A percentile compares a stretch with the other conserved stretches of the same genome.
Evolutionary conservation across 1,284 basidiomycete species (phyloP).

Genomic region (Schizopora paradoxa): DNA sequence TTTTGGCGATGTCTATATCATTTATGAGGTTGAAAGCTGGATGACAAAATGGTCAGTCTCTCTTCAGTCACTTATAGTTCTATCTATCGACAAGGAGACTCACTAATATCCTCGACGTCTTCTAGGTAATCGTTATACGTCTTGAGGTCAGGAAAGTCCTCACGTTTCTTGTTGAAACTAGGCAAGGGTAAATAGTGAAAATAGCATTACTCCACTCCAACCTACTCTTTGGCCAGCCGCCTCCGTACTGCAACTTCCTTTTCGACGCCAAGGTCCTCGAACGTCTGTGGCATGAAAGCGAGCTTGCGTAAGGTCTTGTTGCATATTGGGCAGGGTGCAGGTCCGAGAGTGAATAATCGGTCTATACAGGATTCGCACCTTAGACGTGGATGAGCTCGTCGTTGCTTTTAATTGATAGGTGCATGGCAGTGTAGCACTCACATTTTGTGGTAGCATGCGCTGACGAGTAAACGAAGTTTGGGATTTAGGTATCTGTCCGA

Average conservation of each 20-base stretch:
- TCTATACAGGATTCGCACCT: constrained; percentile 99
- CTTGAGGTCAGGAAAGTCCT: constrained; percentile 81
- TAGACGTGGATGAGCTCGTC: constrained; percentile 17
- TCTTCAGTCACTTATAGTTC: not conserved
- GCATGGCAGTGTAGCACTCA: constrained; percentile 33
- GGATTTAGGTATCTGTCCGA: constrained; percentile 96
- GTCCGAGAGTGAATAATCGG: constrained; percentile 91
- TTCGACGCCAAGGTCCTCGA: constrained; percentile 94
- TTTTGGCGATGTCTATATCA: constrained; percentile 79
- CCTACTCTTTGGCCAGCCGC: constrained; percentile 86
- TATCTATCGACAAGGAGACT: constrained; percentile 27
- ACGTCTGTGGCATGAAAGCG: constrained; percentile 94
- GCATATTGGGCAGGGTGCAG: constrained; percentile 95
- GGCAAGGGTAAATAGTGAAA: constrained; percentile 2
- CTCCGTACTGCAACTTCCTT: constrained; percentile 91
- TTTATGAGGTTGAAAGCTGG: constrained; percentile 95
- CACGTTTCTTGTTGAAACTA: constrained; percentile 81
- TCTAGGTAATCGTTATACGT: constrained; percentile 97
- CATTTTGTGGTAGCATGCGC: constrained; percentile 99
- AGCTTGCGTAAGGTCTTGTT: constrained; percentile 86
- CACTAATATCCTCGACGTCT: constrained; percentile 93
- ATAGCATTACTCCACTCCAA: constrained; percentile 22
- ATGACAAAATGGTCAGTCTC: constrained; percentile 16
- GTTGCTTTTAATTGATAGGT: constrained; percentile 3
- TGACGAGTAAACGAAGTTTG: constrained; percentile 89